Conservation (phyloP, 78 protist species). For the Mastigamoeba balamuthi region DNA sequence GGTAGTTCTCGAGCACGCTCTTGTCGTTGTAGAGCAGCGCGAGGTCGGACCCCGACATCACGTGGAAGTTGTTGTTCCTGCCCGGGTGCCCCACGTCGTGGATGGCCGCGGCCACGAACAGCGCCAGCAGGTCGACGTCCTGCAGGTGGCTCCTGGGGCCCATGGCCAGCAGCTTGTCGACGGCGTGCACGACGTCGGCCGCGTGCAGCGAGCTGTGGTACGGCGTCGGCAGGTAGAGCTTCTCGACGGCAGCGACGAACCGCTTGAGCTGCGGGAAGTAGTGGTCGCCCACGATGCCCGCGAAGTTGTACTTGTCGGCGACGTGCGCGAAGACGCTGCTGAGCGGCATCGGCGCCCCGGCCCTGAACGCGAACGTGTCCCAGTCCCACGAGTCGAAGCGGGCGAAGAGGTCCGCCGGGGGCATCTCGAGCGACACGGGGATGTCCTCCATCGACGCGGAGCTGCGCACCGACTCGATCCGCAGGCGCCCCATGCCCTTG, state of each 20-base stretch:
- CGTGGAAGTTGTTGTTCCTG: constrained; percentile 15
- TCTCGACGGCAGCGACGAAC: constrained; percentile 6
- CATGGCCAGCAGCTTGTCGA: constrained; percentile 1
- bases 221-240: constrained; percentile 9
- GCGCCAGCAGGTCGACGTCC: constrained; percentile 1
- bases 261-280: no score
- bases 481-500: no score
- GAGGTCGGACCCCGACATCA: constrained; percentile 12
- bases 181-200: constrained; percentile 29
- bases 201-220: constrained; percentile 52
- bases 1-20: constrained; percentile 40
- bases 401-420: no score
- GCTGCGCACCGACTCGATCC: no score
- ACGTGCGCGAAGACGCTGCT: no score
- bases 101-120: constrained; percentile 29
- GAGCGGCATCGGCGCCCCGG: no score
- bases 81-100: constrained; percentile 55
- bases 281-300: no score
- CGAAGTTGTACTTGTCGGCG: no score
- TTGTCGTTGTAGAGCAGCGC: constrained; percentile 42
- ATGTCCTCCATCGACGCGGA: no score
- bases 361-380: no score
- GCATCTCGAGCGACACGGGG: no score
- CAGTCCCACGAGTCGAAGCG: no score
- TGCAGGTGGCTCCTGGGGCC: background rate